These are phyloP conservation scores for Gossypium trilobum DNA, from an alignment of 441 rosid species.

Conservation along the genomic window DNA sequence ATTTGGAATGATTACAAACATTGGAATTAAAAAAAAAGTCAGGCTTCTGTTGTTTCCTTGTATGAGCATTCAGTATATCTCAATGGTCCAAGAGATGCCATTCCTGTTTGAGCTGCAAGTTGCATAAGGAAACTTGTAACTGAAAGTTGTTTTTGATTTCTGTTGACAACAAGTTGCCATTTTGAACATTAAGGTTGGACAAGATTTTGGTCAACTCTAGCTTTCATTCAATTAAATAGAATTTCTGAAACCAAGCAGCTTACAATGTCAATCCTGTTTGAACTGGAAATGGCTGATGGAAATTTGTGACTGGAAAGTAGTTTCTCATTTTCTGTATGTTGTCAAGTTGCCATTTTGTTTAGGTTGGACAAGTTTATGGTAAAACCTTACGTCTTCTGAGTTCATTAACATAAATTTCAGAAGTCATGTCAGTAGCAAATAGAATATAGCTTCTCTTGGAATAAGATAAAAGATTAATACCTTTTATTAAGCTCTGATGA, in stretches of 20 bases:
- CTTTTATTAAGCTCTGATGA: background rate
- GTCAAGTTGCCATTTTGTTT: conserved; percentile 1
- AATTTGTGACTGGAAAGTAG: background rate
- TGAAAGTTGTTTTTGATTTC: background rate
- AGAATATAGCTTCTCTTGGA: background rate
- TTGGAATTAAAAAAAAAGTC: background rate
- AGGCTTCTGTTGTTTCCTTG: background rate
- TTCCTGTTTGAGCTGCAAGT: background rate
- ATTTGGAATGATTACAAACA: background rate
- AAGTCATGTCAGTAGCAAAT: background rate
- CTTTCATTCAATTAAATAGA: background rate
- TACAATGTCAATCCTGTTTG: background rate
- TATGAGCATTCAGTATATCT: background rate
- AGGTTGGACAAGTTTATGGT: conserved; percentile 1
- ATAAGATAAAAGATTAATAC: background rate
- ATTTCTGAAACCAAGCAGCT: background rate
- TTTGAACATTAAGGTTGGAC: background rate
- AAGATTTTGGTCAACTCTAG: background rate
- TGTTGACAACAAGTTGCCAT: background rate
- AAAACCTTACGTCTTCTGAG: background rate
- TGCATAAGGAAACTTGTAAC: background rate
- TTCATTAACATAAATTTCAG: background rate
- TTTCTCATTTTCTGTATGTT: background rate
- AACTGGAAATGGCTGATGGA: background rate
- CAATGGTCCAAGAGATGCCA: background rate